Evolutionary conservation across 2,329 filamentous ascomycete species (phyloP).

Genomic region (Fusarium napiforme): DNA sequence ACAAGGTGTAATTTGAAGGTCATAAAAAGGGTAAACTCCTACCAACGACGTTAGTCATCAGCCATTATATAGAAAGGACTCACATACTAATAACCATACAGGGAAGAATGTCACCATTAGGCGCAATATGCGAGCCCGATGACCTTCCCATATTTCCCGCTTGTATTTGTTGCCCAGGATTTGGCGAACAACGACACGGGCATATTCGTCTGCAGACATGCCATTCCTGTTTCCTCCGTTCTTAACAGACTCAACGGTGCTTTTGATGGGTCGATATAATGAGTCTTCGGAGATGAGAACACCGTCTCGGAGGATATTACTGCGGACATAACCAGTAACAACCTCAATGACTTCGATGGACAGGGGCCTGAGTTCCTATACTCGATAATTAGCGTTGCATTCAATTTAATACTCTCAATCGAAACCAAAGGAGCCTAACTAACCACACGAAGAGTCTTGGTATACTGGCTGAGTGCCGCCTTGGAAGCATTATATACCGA

Average conservation of each 20-base stretch:
- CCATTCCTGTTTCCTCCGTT: not conserved
- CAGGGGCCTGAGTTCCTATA: fast-evolving
- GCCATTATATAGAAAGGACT: fast-evolving
- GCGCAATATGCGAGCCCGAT: not conserved
- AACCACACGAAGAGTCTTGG: not conserved
- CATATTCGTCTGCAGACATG: not conserved
- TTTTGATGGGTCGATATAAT: not conserved
- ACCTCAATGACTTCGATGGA: not conserved
- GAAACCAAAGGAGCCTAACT: not conserved
- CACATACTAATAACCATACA: not conserved
- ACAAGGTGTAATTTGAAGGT: not conserved
- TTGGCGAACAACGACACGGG: not conserved
- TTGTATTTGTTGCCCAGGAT: not conserved
- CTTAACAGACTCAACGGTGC: not conserved
- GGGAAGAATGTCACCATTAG: not conserved
- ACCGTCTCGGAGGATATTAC: not conserved
- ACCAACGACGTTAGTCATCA: fast-evolving
- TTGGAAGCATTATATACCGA: not conserved
- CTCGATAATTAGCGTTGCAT: not conserved
- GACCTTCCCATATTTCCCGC: not conserved
- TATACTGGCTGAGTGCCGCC: not conserved
- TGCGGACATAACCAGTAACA: not conserved
- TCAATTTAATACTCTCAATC: not conserved
- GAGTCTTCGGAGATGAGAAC: not conserved
- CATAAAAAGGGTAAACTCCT: not conserved